phyloP scores from a whole-genome alignment of 306 rosid genomes.

The cucumber (Cucumis sativus) region DNA sequence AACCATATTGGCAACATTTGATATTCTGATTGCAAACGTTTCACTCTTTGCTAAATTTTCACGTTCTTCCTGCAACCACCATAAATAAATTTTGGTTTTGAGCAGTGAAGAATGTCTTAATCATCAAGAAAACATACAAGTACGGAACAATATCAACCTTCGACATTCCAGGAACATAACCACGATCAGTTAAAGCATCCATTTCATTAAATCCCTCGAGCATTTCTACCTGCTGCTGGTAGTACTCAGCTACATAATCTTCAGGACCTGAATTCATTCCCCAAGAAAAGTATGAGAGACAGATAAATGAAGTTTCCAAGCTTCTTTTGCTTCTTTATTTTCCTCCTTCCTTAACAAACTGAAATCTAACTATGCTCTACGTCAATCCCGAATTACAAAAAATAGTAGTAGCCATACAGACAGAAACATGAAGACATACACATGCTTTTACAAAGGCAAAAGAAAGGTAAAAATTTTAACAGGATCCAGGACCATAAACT shows the following conservation, averaged over 20 bases:
- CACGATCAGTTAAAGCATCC: conserved; percentile 82
- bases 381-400: background rate
- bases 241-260: conserved; percentile 84
- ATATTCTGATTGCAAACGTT: conserved; percentile 83
- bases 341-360: background rate
- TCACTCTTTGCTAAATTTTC: conserved; percentile 77
- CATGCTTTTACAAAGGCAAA: background rate
- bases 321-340: background rate
- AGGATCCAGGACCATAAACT: background rate
- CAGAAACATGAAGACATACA: background rate
- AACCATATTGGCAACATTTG: conserved; percentile 86
- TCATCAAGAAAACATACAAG: background rate
- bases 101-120: background rate
- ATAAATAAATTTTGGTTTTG: conserved; percentile 13
- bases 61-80: conserved; percentile 62
- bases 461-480: background rate
- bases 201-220: conserved; percentile 94
- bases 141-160: conserved; percentile 30
- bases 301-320: background rate
- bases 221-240: conserved; percentile 92
- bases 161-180: conserved; percentile 85
- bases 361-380: background rate
- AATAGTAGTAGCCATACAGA: background rate
- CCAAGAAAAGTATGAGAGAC: background rate
- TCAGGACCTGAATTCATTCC: conserved; percentile 51